phyloP scores from a whole-genome alignment of 257 asterid genomes.

The Capsicum pubescens region DNA sequence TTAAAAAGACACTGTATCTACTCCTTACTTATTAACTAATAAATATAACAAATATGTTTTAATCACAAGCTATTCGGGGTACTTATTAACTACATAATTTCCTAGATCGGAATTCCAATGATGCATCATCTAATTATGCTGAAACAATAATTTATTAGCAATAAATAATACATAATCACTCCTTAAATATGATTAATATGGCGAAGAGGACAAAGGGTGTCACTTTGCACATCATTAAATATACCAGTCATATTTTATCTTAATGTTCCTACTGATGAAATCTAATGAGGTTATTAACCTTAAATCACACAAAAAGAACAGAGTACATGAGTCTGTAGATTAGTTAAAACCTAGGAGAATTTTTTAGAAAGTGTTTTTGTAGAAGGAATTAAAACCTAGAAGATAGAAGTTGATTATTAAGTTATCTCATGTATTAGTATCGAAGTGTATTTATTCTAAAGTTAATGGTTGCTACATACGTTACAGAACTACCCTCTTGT shows the following conservation, averaged over 20 bases:
- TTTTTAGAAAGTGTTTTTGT: too few species aligned
- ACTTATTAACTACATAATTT: background rate
- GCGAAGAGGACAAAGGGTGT: background rate
- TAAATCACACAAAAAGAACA: background rate
- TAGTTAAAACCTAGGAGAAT: background rate
- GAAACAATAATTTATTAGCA: background rate
- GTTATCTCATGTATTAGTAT: background rate
- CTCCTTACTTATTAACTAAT: background rate
- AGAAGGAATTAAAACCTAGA: too few species aligned
- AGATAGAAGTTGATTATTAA: background rate
- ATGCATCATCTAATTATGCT: background rate
- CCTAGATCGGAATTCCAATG: background rate
- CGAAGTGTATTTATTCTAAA: background rate
- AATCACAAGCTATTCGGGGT: background rate
- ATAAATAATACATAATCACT: background rate
- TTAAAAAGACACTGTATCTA: background rate
- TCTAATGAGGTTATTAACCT: slow-evolving; percentile 9
- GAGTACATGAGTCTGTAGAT: background rate
- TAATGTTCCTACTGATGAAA: background rate
- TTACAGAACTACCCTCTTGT: background rate
- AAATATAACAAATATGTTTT: background rate
- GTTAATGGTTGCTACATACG: background rate
- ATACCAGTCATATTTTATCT: background rate
- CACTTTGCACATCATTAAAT: background rate
- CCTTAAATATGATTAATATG: background rate